These are phyloP conservation scores for Lasiosphaeriaceae sp. DNA, from an alignment of 495 filamentous ascomycete species.

Conservation along the genomic window DNA sequence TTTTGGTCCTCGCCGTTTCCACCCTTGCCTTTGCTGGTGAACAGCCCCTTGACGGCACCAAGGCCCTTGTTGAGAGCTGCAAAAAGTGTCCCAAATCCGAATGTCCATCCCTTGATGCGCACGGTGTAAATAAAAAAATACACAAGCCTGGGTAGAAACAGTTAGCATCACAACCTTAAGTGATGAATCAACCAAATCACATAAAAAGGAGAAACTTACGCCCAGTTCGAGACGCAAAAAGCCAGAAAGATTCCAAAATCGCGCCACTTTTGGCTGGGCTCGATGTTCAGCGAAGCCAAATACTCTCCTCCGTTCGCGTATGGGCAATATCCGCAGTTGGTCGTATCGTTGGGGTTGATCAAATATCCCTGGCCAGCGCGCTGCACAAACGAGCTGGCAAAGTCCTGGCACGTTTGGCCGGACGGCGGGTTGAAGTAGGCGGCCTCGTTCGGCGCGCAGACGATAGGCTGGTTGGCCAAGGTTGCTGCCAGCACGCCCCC, in stretches of 20 bases:
- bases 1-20: neutral
- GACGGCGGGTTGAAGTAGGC: slow-evolving; percentile 64
- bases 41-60: slow-evolving; percentile 12
- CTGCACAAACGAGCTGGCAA: slow-evolving; percentile 51
- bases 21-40: slow-evolving; percentile 4
- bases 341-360: slow-evolving; percentile 50
- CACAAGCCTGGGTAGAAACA: slow-evolving; percentile 44
- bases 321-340: slow-evolving; percentile 71
- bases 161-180: neutral
- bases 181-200: neutral
- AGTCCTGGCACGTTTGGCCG: slow-evolving; percentile 58
- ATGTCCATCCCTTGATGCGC: slow-evolving; percentile 67
- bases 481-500: slow-evolving; percentile 66
- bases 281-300: slow-evolving; percentile 62
- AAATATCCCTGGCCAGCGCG: slow-evolving; percentile 53
- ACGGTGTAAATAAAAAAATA: slow-evolving; percentile 85
- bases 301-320: slow-evolving; percentile 65
- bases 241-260: slow-evolving; percentile 76
- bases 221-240: slow-evolving; percentile 74
- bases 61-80: slow-evolving; percentile 3
- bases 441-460: slow-evolving; percentile 56
- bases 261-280: slow-evolving; percentile 58
- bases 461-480: slow-evolving; percentile 50
- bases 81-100: slow-evolving; percentile 53
- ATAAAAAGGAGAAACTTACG: slow-evolving; percentile 20